A percentile compares a stretch with the other conserved stretches of the same genome.
These are phyloP conservation scores for Macrophomina tecta DNA, from an alignment of 2,329 filamentous ascomycete species.

Conservation along the genomic window DNA sequence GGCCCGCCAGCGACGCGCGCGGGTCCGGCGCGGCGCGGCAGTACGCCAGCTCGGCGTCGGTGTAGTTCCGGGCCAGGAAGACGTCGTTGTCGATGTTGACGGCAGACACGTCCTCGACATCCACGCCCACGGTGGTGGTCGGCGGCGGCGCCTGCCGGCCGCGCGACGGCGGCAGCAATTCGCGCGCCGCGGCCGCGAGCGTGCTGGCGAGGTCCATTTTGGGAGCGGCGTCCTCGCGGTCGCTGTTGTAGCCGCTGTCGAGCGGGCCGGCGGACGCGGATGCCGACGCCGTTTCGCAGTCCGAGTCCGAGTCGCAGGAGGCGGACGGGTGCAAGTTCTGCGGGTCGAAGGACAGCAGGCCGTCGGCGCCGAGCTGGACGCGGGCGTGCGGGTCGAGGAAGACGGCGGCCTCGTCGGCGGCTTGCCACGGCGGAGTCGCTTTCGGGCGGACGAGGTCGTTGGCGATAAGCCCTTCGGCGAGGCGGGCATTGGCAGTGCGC, in stretches of 20 bases:
- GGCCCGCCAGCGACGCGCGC: conserved; percentile 25
- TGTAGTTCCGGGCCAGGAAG: conserved; percentile 30
- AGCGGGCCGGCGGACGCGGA: neutral
- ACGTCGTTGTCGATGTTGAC: neutral
- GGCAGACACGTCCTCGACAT: neutral
- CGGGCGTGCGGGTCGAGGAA: conserved; percentile 9
- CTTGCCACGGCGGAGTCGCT: conserved; percentile 6
- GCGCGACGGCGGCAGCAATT: no score
- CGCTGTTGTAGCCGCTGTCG: conserved; percentile 13
- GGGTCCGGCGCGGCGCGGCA: neutral
- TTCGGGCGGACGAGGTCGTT: conserved; percentile 13
- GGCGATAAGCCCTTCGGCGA: neutral
- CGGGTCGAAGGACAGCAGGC: neutral
- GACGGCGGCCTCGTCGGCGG: neutral
- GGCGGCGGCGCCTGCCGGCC: neutral
- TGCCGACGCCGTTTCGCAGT: neutral
- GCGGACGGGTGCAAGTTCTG: neutral
- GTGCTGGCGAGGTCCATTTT: neutral
- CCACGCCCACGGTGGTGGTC: neutral
- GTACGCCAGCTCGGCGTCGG: conserved; percentile 14
- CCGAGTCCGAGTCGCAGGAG: neutral
- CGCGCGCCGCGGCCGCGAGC: neutral
- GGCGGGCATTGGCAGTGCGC: neutral
- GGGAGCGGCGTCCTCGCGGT: neutral
- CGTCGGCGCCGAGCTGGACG: neutral